Evolutionary conservation across 148 eudicot species (phyloP), one percentile per base, ranked within the genome.

Genomic region (Rhododendron vialii): DNA sequence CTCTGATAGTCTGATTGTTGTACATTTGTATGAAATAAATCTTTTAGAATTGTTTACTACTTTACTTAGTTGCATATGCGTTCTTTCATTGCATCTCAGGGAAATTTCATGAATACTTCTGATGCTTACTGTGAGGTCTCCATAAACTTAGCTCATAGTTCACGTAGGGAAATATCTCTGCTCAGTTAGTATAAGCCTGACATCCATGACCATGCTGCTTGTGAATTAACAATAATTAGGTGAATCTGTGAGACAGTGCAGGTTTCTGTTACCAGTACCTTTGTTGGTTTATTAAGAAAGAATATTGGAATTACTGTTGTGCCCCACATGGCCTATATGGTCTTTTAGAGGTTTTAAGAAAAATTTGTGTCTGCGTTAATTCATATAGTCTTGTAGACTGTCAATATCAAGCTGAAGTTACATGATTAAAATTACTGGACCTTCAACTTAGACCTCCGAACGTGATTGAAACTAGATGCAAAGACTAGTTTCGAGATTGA

Each of bases 341-440:
- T 41, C 80, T 18, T 24, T 76, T 24, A 76, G 11, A 41, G 48
- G 14, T 20, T 76, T 20, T 7, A 24, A 76, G 50, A 76, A 17
- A 9, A 18, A 2, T 77, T 36, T 78, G 17, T 45, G 51, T 78
- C 47, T 78, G 81, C n/a, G 13, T 78, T 78, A 43, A 47, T 43
- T 43, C 24, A 78, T 77, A n/a, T 43, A 78, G 81, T 77, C 80
- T 15, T 73, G 50, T 41, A 41, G 50, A 38, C 79, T 36, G 51
- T 78, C 30, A 78, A n/a, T 26, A 43, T 78, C 81, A 78, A 22
- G 81, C 35, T 78, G 33, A 78, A n/a, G 81, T 43, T 78, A 43
- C 53, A 45, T 24, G 24, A 78, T 24, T 47, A 77, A 22, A 41
- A 18, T 20, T 76, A 15, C 50, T 78, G 33, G 47, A 15, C n/a